Conservation (phyloP, 2,329 filamentous ascomycete genomes). For the Fusarium sp. region DNA sequence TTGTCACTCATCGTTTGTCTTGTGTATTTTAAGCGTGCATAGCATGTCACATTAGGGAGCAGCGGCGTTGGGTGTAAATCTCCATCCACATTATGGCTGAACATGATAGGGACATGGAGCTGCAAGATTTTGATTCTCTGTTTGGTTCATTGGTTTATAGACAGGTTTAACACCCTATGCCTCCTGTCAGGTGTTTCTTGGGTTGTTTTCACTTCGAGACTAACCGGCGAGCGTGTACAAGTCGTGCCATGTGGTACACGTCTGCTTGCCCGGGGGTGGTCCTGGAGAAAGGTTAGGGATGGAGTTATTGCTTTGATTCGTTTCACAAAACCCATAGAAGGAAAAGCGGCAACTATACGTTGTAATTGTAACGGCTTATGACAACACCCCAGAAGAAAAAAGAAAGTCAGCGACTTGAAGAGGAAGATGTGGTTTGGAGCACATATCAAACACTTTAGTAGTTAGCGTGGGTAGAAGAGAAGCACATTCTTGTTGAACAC, state of each 20-base stretch:
- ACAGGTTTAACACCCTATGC: constrained; percentile 31
- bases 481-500: constrained; percentile 23
- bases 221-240: background rate
- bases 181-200: constrained; percentile 46
- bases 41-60: constrained; percentile 49
- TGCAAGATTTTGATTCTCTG: constrained; percentile 38
- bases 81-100: constrained; percentile 47
- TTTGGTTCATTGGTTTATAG: constrained; percentile 45
- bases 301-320: constrained; percentile 41
- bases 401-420: constrained; percentile 28
- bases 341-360: constrained; percentile 47
- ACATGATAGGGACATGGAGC: constrained; percentile 42
- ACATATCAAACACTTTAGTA: constrained; percentile 35
- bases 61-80: constrained; percentile 50
- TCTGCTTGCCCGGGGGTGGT: constrained; percentile 16
- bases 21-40: constrained; percentile 51
- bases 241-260: constrained; percentile 4
- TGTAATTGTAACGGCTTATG: constrained; percentile 51
- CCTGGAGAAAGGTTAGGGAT: constrained; percentile 23
- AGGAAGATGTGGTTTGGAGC: constrained; percentile 37
- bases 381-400: constrained; percentile 39
- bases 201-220: constrained; percentile 32
- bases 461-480: constrained; percentile 20
- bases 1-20: constrained; percentile 41
- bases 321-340: constrained; percentile 46